phyloP scores from a whole-genome alignment of 2,329 filamentous ascomycete genomes.

The Ascocoryne sarcoides region DNA sequence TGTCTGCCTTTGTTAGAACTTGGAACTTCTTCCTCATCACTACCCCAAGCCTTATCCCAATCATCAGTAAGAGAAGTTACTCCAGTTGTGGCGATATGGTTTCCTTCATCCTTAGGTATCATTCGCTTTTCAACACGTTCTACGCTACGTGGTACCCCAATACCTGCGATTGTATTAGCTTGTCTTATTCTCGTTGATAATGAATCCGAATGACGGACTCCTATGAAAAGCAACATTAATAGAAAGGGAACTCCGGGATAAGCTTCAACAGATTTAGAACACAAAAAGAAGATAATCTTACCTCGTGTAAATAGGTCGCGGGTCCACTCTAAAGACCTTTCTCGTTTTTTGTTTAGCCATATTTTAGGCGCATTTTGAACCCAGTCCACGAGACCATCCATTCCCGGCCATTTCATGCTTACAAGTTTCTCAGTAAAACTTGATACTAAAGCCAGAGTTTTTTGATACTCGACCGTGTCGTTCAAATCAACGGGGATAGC shows the following conservation, averaged over 20 bases:
- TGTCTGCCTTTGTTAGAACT: conserved; percentile 24
- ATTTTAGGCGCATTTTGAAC: conserved; percentile 68
- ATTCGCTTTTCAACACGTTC: conserved; percentile 80
- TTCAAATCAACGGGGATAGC: conserved; percentile 67
- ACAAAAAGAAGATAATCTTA: too few species aligned
- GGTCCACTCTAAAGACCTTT: conserved; percentile 67
- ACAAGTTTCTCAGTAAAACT: conserved; percentile 57
- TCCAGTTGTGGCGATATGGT: conserved; percentile 51
- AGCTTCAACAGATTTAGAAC: background rate
- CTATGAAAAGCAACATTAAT: too few species aligned
- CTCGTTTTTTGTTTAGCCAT: conserved; percentile 79
- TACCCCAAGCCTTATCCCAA: conserved; percentile 73
- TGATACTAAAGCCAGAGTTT: conserved; percentile 54
- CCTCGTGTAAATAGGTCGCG: conserved; percentile 54
- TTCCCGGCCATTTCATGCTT: conserved; percentile 50
- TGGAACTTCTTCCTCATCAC: conserved; percentile 47
- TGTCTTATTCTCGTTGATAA: background rate
- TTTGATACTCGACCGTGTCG: conserved; percentile 64
- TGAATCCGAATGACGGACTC: too few species aligned
- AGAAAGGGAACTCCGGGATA: background rate
- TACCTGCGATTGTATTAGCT: conserved; percentile 36
- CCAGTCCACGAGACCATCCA: conserved; percentile 66
- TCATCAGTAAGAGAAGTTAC: conserved; percentile 36
- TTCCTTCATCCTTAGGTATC: conserved; percentile 58
- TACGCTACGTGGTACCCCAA: conserved; percentile 60